Evolutionary conservation across 202 grass and related monocot genomes (phyloP).

Genomic region (Carex arenaria): DNA sequence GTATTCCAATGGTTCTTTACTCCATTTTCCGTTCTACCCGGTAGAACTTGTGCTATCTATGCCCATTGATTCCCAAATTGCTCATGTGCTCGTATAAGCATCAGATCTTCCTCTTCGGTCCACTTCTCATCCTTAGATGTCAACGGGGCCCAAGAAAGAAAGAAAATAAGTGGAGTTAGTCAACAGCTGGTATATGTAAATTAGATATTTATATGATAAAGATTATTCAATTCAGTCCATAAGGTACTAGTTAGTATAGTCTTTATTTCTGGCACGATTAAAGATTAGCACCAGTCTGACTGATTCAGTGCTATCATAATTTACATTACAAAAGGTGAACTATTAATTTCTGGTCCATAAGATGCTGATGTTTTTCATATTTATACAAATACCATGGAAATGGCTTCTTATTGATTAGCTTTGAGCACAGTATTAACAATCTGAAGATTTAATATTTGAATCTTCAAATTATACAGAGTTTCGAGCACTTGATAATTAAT

Average conservation of each 20-base stretch:
- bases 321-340: background rate
- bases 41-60: slow-evolving; percentile 26
- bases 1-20: slow-evolving; percentile 70
- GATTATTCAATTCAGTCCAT: background rate
- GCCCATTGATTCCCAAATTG: slow-evolving; percentile 36
- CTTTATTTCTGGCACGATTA: background rate
- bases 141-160: background rate
- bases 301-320: background rate
- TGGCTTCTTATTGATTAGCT: too few relatives aligned
- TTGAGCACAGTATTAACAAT: too few relatives aligned
- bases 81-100: slow-evolving; percentile 31
- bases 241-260: background rate
- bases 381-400: too few relatives aligned
- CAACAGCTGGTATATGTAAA: background rate
- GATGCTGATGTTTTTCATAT: too few relatives aligned
- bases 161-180: background rate
- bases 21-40: slow-evolving; percentile 41
- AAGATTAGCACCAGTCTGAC: background rate
- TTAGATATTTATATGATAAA: background rate
- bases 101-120: slow-evolving; percentile 34
- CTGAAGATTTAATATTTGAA: too few relatives aligned
- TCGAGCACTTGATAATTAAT: background rate
- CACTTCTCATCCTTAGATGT: slow-evolving; percentile 14
- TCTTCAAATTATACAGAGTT: background rate
- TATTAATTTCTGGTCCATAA: background rate